Percentiles rank a stretch among this genome's conserved stretches.
Evolutionary conservation across 306 rosid species (phyloP).

Genomic region (Trichosanthes truncata): DNA sequence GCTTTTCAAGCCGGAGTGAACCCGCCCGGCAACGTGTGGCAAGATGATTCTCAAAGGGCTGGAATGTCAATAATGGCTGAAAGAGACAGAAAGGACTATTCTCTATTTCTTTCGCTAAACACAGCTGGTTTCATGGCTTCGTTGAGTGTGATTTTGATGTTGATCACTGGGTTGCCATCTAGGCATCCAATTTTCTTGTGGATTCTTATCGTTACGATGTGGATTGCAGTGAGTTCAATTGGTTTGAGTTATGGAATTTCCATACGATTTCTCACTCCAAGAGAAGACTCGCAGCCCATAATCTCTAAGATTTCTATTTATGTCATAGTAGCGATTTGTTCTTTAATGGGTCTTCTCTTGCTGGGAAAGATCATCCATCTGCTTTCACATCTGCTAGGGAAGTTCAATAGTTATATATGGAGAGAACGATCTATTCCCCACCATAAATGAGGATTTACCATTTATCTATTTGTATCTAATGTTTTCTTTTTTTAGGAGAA

Average conservation of each 20-base stretch:
- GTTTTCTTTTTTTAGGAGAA: too few species aligned
- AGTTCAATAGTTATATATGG: not conserved
- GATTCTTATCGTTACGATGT: not conserved
- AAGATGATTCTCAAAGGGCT: not conserved
- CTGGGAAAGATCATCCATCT: not conserved
- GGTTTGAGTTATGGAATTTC: not conserved
- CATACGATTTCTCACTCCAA: too few species aligned
- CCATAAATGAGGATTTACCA: not conserved
- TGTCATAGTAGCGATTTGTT: too few species aligned
- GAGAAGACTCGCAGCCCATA: too few species aligned
- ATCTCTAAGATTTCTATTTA: too few species aligned
- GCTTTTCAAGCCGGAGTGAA: slow-evolving; percentile 24
- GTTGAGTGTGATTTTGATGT: not conserved
- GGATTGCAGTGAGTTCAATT: not conserved
- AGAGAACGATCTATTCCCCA: not conserved
- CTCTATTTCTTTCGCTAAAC: not conserved
- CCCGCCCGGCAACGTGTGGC: slow-evolving; percentile 30
- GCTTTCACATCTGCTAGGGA: not conserved
- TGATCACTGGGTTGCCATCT: not conserved
- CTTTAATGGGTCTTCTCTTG: not conserved
- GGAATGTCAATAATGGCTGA: not conserved
- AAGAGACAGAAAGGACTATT: not conserved
- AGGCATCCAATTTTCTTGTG: not conserved
- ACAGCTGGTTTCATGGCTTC: not conserved
- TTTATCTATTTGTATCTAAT: too few species aligned